Base-by-base conservation (phyloP, 2,329 filamentous ascomycete genomes). In the Neonectria sp. region DNA sequence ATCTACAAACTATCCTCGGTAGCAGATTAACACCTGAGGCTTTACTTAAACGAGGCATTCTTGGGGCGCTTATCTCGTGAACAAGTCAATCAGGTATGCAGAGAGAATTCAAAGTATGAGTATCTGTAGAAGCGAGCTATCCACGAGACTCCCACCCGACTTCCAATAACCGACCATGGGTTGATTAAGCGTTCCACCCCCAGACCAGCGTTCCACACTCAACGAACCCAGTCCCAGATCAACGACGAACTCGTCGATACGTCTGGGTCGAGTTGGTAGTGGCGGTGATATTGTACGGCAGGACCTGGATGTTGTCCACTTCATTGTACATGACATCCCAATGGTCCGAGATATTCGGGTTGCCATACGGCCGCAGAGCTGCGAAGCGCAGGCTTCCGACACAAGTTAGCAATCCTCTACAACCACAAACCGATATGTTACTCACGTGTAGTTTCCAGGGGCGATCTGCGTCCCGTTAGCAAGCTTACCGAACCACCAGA, bases 401-500 rank as follows among this genome's bases (percentile, higher is more conserved):
- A 27, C 11, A 4, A n/a, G 31, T 76, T 35, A 76, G 65, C 29
- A 35, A 11, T 29, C n/a, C 11, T 33, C 8, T 9, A 52, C 8
- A 17, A 24, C 3, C 0, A 29, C 13, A 3, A 24, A 27, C 75
- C 24, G 72, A 60, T 15, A 11, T 6, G 17, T n/a, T 6, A 65
- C 78, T 76, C 45, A 83, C 82, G 78, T 82, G 62, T 84, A 84
- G 43, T 80, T 80, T 2, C 82, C 82, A 2, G 81, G 80, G 3
- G 74, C 70, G 49, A 84, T 83, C 45, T 78, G 78, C 8, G 81
- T 79, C 5, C 82, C 82, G 60, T 84, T 82, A 13, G 82, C 79
- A 17, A 84, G 76, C 61, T 80, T 80, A 4, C 82, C 82, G 21
- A 84, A 81, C 82, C 82, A 84, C 78, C 80, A 83, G 53, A 80